These are phyloP conservation scores for Fusarium poae DNA, from an alignment of 2,329 filamentous ascomycete species.

Conservation along the genomic window DNA sequence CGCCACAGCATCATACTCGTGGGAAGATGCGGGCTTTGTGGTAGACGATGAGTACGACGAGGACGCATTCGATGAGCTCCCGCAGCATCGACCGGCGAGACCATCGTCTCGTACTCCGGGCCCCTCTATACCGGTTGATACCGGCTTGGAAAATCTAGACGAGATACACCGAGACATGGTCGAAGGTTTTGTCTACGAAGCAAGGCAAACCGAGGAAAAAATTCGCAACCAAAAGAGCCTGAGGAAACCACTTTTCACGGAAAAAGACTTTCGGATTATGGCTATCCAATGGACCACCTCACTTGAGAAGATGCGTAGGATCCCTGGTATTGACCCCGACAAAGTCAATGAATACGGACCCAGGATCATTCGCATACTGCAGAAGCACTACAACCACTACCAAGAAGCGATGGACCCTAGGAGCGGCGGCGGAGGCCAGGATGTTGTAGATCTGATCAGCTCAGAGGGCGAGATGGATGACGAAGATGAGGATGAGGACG, in stretches of 20 bases:
- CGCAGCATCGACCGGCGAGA: slow-evolving; percentile 55
- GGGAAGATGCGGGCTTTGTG: slow-evolving; percentile 61
- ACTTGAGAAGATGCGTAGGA: slow-evolving; percentile 71
- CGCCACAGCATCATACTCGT: slow-evolving; percentile 58
- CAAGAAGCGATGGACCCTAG: slow-evolving; percentile 62
- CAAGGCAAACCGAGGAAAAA: slow-evolving; percentile 69
- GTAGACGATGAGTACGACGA: slow-evolving; percentile 54
- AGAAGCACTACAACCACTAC: slow-evolving; percentile 61
- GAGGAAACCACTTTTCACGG: slow-evolving; percentile 73
- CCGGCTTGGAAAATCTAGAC: slow-evolving; percentile 65
- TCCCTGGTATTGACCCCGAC: slow-evolving; percentile 72
- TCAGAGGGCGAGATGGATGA: slow-evolving; percentile 58
- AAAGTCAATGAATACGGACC: slow-evolving; percentile 73
- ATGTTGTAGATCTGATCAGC: slow-evolving; percentile 69
- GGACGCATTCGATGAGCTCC: slow-evolving; percentile 62
- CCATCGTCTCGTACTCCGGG: slow-evolving; percentile 56
- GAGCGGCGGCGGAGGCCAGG: slow-evolving; percentile 47
- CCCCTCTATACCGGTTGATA: slow-evolving; percentile 70
- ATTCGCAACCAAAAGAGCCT: slow-evolving; percentile 71
- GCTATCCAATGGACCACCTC: slow-evolving; percentile 75
- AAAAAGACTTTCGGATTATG: slow-evolving; percentile 79
- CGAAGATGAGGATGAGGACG: slow-evolving; percentile 54
- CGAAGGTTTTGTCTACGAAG: slow-evolving; percentile 73
- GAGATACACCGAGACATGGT: slow-evolving; percentile 74
- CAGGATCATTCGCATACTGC: slow-evolving; percentile 71